Evolutionary conservation across 1,139 yeast species (phyloP), one percentile per base, ranked within the genome.

Genomic region (Taphrina confusa): DNA sequence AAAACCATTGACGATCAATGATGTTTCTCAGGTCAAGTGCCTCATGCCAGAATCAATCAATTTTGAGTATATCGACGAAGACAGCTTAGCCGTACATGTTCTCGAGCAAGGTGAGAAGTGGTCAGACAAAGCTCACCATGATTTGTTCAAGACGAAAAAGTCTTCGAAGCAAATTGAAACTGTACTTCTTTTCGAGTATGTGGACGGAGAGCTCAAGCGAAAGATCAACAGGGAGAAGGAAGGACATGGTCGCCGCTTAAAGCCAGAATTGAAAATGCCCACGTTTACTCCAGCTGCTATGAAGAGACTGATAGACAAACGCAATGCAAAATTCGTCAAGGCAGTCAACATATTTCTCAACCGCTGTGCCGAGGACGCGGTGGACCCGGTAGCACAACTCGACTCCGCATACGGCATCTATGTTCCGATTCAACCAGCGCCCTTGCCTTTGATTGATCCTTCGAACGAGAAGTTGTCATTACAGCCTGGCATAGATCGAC

Each of bases 141-240:
- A 52, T 20, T 36, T 46, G 1, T 16, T 54, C 61, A 61, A 66
- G 47, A 22, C 46, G 40, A 44, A 39, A 37, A 58, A 42, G 22
- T 39, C 23, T 49, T 51, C 33, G 45, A 62, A 40, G 56, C 60
- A 42, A 37, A 45, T 22, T 56, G 57, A 47, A n/a, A 44, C 50
- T 3, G 68, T 87, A 2, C 74, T 90, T 27, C 76, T 89, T 1
- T 85, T 90, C 70, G 95, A 87, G 67, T 88, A 90, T 70, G 77
- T 82, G 18, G 96, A 90, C 71, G 88, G 89, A 2, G 75, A 78
- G 59, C 71, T 80, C 68, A 70, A 74, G 56, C 75, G 78, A 54
- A 72, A 78, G 20, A 50, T 46, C 14, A 57, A 45, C 14, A 42
- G 61, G 12, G 57, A 1, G 74, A 75, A 68, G 70, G 49, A 18